phyloP scores from a whole-genome alignment of 176 grass and related monocot genomes.

The Pharus latifolius region DNA sequence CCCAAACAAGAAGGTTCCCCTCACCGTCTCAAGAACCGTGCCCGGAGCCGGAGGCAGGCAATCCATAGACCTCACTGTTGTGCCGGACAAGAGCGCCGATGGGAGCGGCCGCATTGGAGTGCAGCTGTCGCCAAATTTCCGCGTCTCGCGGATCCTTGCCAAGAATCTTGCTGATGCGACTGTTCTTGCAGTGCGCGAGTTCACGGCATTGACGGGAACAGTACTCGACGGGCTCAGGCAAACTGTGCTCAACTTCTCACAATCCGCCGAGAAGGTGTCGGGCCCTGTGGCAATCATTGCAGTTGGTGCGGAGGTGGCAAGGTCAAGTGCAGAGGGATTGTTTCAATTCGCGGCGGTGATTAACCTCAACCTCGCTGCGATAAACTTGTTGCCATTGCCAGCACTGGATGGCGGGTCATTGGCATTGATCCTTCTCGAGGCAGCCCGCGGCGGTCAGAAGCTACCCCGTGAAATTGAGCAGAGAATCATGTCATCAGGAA shows the following conservation, averaged over 20 bases:
- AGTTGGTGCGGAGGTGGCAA: slow-evolving; percentile 70
- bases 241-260: slow-evolving; percentile 81
- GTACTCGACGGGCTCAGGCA: slow-evolving; percentile 86
- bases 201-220: slow-evolving; percentile 26
- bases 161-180: slow-evolving; percentile 47
- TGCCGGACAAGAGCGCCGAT: slow-evolving; percentile 66
- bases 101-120: slow-evolving; percentile 71
- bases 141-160: slow-evolving; percentile 38
- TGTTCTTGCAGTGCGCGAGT: slow-evolving; percentile 51
- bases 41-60: neutral
- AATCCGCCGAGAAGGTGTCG: slow-evolving; percentile 71
- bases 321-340: slow-evolving; percentile 58
- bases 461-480: slow-evolving; percentile 90
- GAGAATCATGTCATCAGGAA: slow-evolving; percentile 81
- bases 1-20: slow-evolving; percentile 45
- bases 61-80: slow-evolving; percentile 43
- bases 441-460: slow-evolving; percentile 71
- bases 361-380: slow-evolving; percentile 85
- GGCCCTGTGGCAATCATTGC: slow-evolving; percentile 91
- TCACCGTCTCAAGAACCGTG: slow-evolving; percentile 42
- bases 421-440: slow-evolving; percentile 78
- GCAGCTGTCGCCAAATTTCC: slow-evolving; percentile 69
- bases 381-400: slow-evolving; percentile 70
- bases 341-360: slow-evolving; percentile 91
- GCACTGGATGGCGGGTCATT: slow-evolving; percentile 72